Conservation (phyloP, 108 stramenopile genomes). For the Epipyxis sp. region DNA sequence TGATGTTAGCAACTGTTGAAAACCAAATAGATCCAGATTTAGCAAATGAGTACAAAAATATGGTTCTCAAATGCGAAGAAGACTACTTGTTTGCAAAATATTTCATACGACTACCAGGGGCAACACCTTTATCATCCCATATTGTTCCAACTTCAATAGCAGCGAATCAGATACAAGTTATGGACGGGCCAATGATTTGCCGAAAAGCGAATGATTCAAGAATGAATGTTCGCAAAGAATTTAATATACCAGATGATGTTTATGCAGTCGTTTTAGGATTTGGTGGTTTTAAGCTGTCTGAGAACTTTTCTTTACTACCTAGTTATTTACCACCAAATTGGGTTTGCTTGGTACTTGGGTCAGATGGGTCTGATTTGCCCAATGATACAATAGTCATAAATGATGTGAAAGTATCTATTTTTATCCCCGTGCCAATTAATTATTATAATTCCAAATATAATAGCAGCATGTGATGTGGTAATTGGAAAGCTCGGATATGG, state of each 20-base stretch:
- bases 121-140: slow-evolving; percentile 6
- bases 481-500: slow-evolving; percentile 32
- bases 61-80: neutral
- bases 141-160: neutral
- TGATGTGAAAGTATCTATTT: too few relatives aligned
- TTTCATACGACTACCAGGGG: neutral
- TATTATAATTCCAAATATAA: slow-evolving; percentile 23
- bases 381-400: too few relatives aligned
- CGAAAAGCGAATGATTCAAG: neutral
- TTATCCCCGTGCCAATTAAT: too few relatives aligned
- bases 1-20: neutral
- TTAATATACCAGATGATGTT: neutral
- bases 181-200: slow-evolving; percentile 4
- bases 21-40: neutral
- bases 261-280: slow-evolving; percentile 9
- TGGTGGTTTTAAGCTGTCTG: slow-evolving; percentile 20
- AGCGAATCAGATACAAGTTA: neutral
- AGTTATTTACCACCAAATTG: slow-evolving; percentile 6
- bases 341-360: slow-evolving; percentile 16
- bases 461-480: slow-evolving; percentile 8
- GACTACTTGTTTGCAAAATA: neutral
- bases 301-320: neutral
- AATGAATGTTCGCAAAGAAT: neutral
- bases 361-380: too few relatives aligned
- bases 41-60: neutral